phyloP scores from a whole-genome alignment of 371 early-diverging fungal species.

The Ecytonucleospora hepatopenaei region DNA sequence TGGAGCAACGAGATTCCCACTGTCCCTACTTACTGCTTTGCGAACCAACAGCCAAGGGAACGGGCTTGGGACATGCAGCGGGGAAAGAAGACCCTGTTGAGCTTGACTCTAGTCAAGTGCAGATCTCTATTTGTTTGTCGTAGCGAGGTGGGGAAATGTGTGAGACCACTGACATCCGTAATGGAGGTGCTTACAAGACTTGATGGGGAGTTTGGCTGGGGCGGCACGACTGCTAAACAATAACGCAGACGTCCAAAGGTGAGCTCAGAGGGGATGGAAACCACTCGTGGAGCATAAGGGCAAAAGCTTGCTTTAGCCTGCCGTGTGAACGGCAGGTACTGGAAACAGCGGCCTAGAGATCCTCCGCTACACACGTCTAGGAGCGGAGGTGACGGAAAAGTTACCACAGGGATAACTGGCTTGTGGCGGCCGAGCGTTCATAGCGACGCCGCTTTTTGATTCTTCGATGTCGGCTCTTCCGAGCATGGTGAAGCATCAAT shows the following conservation, averaged over 20 bases:
- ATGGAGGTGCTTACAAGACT: not conserved
- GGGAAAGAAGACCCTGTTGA: slow-evolving; percentile 59
- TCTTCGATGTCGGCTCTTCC: slow-evolving; percentile 64
- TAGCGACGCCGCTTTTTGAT: slow-evolving; percentile 65
- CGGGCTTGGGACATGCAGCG: slow-evolving; percentile 61
- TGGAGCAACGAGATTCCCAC: slow-evolving; percentile 65
- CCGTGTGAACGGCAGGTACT: slow-evolving; percentile 57
- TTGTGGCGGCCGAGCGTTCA: slow-evolving; percentile 63
- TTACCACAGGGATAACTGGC: slow-evolving; percentile 65
- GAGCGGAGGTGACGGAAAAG: slow-evolving; percentile 62
- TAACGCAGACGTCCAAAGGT: slow-evolving; percentile 44
- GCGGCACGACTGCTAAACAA: slow-evolving; percentile 41
- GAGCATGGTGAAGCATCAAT: slow-evolving; percentile 62
- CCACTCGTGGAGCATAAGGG: slow-evolving; percentile 55
- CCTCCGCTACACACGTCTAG: slow-evolving; percentile 59
- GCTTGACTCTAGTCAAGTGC: slow-evolving; percentile 35
- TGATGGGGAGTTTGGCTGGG: slow-evolving; percentile 47
- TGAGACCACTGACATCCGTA: slow-evolving; percentile 25
- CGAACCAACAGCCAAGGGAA: slow-evolving; percentile 63
- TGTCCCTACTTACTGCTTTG: slow-evolving; percentile 61
- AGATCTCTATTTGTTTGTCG: slow-evolving; percentile 1
- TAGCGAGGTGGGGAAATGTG: slow-evolving; percentile 32
- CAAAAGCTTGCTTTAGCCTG: slow-evolving; percentile 60
- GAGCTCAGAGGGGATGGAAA: slow-evolving; percentile 26
- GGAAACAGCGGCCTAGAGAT: slow-evolving; percentile 62